Evolutionary conservation across 768 basidiomycete species (phyloP).

Genomic region (Tylopilus subfusipes): DNA sequence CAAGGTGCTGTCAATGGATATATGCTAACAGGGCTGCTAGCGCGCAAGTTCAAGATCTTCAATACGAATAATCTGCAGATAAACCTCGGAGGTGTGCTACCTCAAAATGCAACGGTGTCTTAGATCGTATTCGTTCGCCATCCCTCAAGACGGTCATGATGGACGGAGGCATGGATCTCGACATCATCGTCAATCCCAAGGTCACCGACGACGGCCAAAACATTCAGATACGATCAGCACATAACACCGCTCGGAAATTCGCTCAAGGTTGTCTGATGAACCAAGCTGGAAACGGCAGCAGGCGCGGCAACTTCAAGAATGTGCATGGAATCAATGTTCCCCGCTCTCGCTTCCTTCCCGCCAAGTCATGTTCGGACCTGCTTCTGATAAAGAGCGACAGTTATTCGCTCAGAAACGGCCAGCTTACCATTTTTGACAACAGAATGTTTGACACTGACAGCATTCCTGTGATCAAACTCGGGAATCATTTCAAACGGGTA

Average conservation of each 20-base stretch:
- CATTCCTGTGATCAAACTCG: slow-evolving; percentile 95
- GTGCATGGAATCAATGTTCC: slow-evolving; percentile 95
- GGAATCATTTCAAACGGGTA: slow-evolving; percentile 96
- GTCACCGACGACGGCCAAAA: slow-evolving; percentile 85
- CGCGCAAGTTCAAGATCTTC: slow-evolving; percentile 92
- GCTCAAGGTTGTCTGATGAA: background rate
- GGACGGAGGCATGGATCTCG: slow-evolving; percentile 80
- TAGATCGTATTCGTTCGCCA: slow-evolving; percentile 22
- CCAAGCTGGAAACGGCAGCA: slow-evolving; percentile 81
- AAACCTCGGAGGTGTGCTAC: slow-evolving; percentile 61
- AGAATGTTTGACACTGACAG: slow-evolving; percentile 83
- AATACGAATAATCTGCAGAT: slow-evolving; percentile 85
- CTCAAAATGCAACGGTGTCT: background rate
- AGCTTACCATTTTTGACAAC: slow-evolving; percentile 77
- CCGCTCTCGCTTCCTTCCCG: slow-evolving; percentile 88
- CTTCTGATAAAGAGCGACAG: slow-evolving; percentile 90
- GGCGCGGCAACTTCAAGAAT: slow-evolving; percentile 88
- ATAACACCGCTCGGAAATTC: slow-evolving; percentile 4
- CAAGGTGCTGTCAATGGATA: background rate
- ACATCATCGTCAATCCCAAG: slow-evolving; percentile 94
- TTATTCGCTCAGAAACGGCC: slow-evolving; percentile 86
- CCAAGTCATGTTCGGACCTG: slow-evolving; percentile 84
- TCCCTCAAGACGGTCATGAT: slow-evolving; percentile 92
- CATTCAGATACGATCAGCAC: slow-evolving; percentile 52
- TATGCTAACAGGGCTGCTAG: slow-evolving; percentile 28